Percentiles rank a stretch among this genome's conserved stretches.
These are phyloP conservation scores for Cokeromyces recurvatus DNA, from an alignment of 371 early-diverging fungal genomes.

Conservation along the genomic window DNA sequence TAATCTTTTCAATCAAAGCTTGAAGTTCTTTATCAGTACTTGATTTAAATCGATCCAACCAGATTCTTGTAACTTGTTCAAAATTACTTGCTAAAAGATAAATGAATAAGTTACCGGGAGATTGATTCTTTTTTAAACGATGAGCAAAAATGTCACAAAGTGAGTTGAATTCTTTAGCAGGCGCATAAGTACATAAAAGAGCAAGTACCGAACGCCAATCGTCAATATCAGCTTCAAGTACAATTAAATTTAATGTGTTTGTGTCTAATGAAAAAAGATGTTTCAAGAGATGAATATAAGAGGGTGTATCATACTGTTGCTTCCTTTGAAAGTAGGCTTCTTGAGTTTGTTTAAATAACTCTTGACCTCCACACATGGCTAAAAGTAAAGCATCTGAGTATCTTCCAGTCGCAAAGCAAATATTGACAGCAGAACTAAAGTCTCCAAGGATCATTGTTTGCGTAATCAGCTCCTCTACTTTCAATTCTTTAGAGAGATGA, in stretches of 20 bases:
- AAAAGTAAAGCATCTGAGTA: slow-evolving; percentile 90
- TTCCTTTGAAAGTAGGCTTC: slow-evolving; percentile 74
- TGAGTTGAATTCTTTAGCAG: slow-evolving; percentile 63
- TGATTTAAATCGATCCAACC: slow-evolving; percentile 53
- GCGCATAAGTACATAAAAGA: slow-evolving; percentile 86
- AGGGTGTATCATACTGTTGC: slow-evolving; percentile 33
- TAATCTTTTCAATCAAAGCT: slow-evolving; percentile 81
- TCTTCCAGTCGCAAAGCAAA: slow-evolving; percentile 78
- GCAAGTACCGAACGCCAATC: slow-evolving; percentile 91
- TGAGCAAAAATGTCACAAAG: slow-evolving; percentile 66
- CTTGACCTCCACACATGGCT: slow-evolving; percentile 83
- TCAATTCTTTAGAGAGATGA: slow-evolving; percentile 21
- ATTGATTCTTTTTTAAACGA: slow-evolving; percentile 45
- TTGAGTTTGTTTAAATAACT: slow-evolving; percentile 77
- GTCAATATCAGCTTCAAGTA: slow-evolving; percentile 62
- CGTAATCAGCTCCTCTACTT: too few relatives aligned
- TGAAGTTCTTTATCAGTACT: slow-evolving; percentile 48
- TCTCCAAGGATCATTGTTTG: slow-evolving; percentile 83
- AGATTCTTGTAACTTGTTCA: slow-evolving; percentile 75
- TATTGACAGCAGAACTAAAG: slow-evolving; percentile 83
- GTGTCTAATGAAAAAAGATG: slow-evolving; percentile 73
- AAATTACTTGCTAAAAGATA: slow-evolving; percentile 86
- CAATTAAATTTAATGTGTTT: slow-evolving; percentile 76
- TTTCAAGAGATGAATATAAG: slow-evolving; percentile 78
- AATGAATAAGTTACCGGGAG: slow-evolving; percentile 54